Evolutionary conservation across 306 rosid genomes (phyloP).

Genomic region (Casuarina equisetifolia): DNA sequence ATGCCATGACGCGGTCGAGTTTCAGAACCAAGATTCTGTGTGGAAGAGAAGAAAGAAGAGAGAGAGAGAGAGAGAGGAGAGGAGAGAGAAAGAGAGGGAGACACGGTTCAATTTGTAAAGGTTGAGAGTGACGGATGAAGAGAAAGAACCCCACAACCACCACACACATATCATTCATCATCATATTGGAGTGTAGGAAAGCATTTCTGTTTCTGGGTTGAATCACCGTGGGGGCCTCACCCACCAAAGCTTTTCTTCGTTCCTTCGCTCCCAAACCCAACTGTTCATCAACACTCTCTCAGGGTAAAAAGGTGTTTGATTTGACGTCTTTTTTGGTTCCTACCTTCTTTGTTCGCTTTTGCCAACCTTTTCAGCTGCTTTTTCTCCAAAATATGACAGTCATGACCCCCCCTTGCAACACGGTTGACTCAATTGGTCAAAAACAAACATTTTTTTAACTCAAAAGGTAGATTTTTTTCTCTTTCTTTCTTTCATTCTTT

Average conservation of each 20-base stretch:
- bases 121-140: slow-evolving; percentile 34
- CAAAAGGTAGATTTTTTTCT: too few relatives aligned
- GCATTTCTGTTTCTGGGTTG: slow-evolving; percentile 19
- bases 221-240: slow-evolving; percentile 14
- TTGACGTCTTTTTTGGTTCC: slow-evolving; percentile 61
- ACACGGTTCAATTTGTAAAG: slow-evolving; percentile 31
- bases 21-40: too few relatives aligned
- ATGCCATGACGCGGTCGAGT: too few relatives aligned
- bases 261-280: slow-evolving; percentile 9
- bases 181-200: slow-evolving; percentile 24
- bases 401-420: background rate
- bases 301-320: slow-evolving; percentile 52
- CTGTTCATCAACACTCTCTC: background rate
- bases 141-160: slow-evolving; percentile 38
- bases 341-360: slow-evolving; percentile 45
- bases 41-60: background rate
- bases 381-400: slow-evolving; percentile 21
- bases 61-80: background rate
- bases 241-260: slow-evolving; percentile 17
- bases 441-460: background rate
- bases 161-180: slow-evolving; percentile 33
- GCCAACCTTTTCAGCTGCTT: slow-evolving; percentile 45
- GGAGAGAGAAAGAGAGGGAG: background rate
- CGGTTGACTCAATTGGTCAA: background rate
- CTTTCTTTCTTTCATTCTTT: too few relatives aligned